phyloP scores from a whole-genome alignment of 106 monocot species.

The Phalaenopsis aphrodite region DNA sequence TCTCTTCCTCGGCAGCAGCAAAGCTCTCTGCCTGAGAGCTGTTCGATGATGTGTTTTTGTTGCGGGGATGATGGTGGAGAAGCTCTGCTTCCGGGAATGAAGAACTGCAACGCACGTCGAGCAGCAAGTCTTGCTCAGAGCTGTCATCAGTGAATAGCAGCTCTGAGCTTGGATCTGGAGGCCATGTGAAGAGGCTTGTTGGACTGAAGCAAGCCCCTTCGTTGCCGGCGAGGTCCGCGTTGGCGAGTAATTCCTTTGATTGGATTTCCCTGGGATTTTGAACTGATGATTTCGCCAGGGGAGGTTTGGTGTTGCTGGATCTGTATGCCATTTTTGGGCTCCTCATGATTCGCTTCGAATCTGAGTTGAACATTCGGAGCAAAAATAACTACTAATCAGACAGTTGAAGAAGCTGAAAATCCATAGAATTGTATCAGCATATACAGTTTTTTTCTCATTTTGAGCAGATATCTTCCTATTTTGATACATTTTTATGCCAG shows the following conservation, averaged over 20 bases:
- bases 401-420: not conserved
- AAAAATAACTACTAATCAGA: not conserved
- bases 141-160: conserved; percentile 24
- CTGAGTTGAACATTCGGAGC: conserved; percentile 10
- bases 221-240: conserved; percentile 21
- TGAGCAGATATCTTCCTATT: too few relatives aligned
- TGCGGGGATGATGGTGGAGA: conserved; percentile 28
- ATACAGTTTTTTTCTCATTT: too few relatives aligned
- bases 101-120: conserved; percentile 44
- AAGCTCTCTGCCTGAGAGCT: conserved; percentile 19
- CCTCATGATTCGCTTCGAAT: conserved; percentile 12
- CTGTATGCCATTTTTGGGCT: conserved; percentile 23
- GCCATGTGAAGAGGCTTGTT: conserved; percentile 29
- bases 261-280: conserved; percentile 6
- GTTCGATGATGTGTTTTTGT: conserved; percentile 18
- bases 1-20: conserved; percentile 25
- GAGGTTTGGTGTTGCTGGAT: not conserved
- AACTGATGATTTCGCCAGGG: not conserved
- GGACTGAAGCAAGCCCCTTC: conserved; percentile 37
- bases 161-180: conserved; percentile 20
- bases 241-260: conserved; percentile 7
- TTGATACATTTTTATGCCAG: too few relatives aligned
- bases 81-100: conserved; percentile 74
- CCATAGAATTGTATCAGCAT: not conserved
- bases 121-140: conserved; percentile 55